A percentile compares a stretch with the other conserved stretches of the same genome.
phyloP scores from a whole-genome alignment of 345 rosid species.

The Pistacia atlantica region DNA sequence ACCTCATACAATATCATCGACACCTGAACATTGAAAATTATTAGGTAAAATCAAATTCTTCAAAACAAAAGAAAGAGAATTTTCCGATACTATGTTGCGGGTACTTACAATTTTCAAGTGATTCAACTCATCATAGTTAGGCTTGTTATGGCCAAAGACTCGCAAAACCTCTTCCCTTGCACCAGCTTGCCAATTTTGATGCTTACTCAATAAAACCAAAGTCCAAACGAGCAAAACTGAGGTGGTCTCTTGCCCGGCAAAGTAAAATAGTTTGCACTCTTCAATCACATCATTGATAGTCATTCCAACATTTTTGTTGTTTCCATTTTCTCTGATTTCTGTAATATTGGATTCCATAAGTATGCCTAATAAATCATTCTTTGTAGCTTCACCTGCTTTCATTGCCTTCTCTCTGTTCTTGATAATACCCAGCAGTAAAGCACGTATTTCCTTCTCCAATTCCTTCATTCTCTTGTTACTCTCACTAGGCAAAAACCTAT shows the following conservation, averaged over 20 bases:
- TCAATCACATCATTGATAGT: constrained; percentile 52
- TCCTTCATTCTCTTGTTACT: constrained; percentile 40
- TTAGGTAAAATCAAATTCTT: background rate
- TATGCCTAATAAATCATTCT: constrained; percentile 41
- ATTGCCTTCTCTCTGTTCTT: constrained; percentile 37
- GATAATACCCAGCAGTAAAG: constrained; percentile 37
- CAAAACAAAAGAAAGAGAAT: too few relatives aligned
- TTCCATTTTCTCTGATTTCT: constrained; percentile 30
- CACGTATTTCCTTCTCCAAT: constrained; percentile 30
- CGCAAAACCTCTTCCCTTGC: constrained; percentile 61
- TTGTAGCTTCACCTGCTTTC: constrained; percentile 26
- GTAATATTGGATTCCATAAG: constrained; percentile 48
- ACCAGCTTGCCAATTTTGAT: constrained; percentile 60
- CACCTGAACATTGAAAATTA: constrained; percentile 21
- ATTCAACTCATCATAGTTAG: constrained; percentile 29
- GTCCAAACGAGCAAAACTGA: constrained; percentile 62
- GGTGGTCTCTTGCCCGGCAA: constrained; percentile 71
- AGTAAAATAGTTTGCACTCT: constrained; percentile 67
- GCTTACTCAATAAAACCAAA: constrained; percentile 46
- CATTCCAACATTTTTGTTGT: constrained; percentile 24
- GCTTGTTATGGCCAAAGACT: constrained; percentile 42
- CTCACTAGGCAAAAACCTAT: constrained; percentile 52
- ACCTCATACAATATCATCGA: constrained; percentile 42
- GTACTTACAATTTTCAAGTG: constrained; percentile 51
- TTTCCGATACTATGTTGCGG: background rate